Base-by-base conservation (phyloP, 179 eudicot genomes). In the Silene vulgaris region DNA sequence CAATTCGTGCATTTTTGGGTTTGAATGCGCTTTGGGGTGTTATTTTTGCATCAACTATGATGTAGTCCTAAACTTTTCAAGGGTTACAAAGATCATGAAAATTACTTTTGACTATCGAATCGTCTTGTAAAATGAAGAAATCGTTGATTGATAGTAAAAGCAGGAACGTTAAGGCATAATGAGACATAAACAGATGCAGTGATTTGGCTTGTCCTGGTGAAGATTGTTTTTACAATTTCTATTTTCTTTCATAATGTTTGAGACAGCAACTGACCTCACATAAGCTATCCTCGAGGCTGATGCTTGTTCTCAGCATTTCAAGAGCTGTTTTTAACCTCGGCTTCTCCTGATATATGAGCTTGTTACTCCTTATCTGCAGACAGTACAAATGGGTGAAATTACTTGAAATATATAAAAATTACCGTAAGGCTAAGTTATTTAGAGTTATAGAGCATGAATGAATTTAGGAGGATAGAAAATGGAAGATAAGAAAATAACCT, bases 271-370 rank as follows among this genome's bases (percentile, higher is more conserved):
- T 52, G n/a, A 95, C 97, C 97, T 95, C 87, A 64, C 73, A 71
- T 77, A 95, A 88, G 83, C 88, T 90, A 48, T 86, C 88, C 78
- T 95, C 99, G 0, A 95, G 96, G 75, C 75, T 80, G 76, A 89
- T 89, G 89, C 99, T 95, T 48, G 97, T 87, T 85, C 99, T 82
- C 59, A 95, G 91, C 97, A 95, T 89, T 81, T 95, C 99, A 26
- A 92, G 87, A 20, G 97, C 99, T 26, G 99, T 95, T 81, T 93
- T 95, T 71, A 95, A 79, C 76, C 99, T 78, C 5, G 99, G 99
- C 81, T 89, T 95, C 82, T 85, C 86, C 81, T 95, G 97, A 79
- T 95, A 95, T 79, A 89, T 88, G 77, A 90, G 80, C 80, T 83
- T 88, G 85, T 93, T 95, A 72, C 85, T 85, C 65, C 99, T 86